Evolutionary conservation across 2,329 filamentous ascomycete genomes (phyloP).

Genomic region (Stachybotrys chlorohalonatus): DNA sequence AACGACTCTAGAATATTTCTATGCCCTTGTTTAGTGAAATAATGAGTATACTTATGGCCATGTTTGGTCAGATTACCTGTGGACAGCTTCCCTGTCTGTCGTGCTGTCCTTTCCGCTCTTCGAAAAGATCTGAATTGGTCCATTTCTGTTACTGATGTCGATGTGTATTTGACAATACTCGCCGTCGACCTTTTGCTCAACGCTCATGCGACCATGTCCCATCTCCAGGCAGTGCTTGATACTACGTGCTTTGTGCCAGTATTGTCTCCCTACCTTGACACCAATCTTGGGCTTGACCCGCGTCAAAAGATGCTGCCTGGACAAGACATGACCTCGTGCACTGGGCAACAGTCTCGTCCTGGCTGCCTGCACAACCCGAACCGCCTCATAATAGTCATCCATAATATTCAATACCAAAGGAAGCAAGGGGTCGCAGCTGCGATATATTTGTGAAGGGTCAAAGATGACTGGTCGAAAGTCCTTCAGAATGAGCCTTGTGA

Average conservation of each 20-base stretch:
- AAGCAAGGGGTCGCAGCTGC: constrained; percentile 58
- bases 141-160: constrained; percentile 45
- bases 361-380: constrained; percentile 37
- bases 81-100: constrained; percentile 52
- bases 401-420: constrained; percentile 63
- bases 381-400: constrained; percentile 54
- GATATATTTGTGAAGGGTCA: constrained; percentile 45
- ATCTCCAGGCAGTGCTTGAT: constrained; percentile 68
- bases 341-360: constrained; percentile 12
- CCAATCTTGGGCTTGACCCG: constrained; percentile 45
- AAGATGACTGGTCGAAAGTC: constrained; percentile 60
- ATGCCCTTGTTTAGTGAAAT: background rate
- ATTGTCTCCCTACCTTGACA: constrained; percentile 54
- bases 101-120: constrained; percentile 91
- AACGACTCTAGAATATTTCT: constrained; percentile 56
- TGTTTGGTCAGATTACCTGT: constrained; percentile 30
- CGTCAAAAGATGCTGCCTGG: constrained; percentile 13
- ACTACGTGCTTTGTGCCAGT: constrained; percentile 57
- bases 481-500: constrained; percentile 73
- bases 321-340: background rate
- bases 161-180: constrained; percentile 89
- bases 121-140: constrained; percentile 72
- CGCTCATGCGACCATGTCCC: constrained; percentile 52
- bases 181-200: constrained; percentile 78
- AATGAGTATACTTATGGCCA: background rate